Conservation (phyloP, 148 eudicot species). For the Rhododendron williamsianum region DNA sequence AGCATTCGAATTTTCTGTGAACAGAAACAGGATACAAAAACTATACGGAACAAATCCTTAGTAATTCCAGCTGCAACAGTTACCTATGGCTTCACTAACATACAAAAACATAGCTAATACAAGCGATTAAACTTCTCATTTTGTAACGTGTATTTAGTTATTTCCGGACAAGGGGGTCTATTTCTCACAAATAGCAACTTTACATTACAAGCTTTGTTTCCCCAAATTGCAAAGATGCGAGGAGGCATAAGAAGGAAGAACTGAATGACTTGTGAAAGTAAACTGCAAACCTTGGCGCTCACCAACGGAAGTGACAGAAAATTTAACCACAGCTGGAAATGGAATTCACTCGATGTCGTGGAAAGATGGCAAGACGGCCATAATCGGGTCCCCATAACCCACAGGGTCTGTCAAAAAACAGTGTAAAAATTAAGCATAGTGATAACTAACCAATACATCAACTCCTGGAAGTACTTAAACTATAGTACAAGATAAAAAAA, state of each 20-base stretch:
- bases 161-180: neutral
- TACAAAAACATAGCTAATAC: neutral
- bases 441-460: neutral
- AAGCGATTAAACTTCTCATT: constrained; percentile 3
- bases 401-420: constrained; percentile 55
- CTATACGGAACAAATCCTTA: neutral
- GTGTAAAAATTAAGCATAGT: neutral
- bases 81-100: neutral
- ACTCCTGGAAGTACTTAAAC: neutral
- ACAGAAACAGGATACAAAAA: neutral
- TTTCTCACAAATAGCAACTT: constrained; percentile 1
- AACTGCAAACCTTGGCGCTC: neutral
- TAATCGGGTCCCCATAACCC: constrained; percentile 80
- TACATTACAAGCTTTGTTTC: neutral
- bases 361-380: constrained; percentile 83
- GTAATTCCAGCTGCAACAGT: neutral
- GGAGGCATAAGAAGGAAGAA: constrained; percentile 9
- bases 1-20: neutral
- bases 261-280: neutral
- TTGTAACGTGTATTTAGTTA: neutral
- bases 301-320: neutral
- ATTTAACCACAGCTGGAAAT: neutral
- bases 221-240: neutral
- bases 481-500: neutral
- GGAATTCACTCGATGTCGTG: constrained; percentile 36